phyloP scores from a whole-genome alignment of 2,329 filamentous ascomycete genomes.

The Fusarium heterosporum region DNA sequence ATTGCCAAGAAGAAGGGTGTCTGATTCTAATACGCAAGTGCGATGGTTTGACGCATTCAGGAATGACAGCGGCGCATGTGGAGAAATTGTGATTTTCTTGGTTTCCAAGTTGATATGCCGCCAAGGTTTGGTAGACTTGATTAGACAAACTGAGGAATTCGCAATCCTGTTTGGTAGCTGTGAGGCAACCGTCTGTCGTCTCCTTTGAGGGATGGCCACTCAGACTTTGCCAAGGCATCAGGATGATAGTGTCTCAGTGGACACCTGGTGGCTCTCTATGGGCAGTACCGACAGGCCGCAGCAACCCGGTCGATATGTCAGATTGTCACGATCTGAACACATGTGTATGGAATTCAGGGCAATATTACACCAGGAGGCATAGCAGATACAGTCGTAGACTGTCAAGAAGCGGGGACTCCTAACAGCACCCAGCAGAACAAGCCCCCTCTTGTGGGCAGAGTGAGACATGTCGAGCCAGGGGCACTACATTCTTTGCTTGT shows the following conservation, averaged over 20 bases:
- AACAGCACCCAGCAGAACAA: conserved; percentile 3
- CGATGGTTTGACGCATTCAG: conserved; percentile 24
- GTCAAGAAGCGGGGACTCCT: conserved; percentile 27
- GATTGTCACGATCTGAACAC: background rate
- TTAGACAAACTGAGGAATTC: background rate
- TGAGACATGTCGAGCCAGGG: conserved; percentile 44
- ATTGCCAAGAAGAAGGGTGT: background rate
- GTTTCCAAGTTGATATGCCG: background rate
- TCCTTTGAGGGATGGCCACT: conserved; percentile 31
- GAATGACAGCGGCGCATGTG: conserved; percentile 28
- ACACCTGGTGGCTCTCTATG: conserved; percentile 4
- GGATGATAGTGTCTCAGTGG: conserved; percentile 28
- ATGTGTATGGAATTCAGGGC: conserved; percentile 39
- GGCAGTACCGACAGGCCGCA: background rate
- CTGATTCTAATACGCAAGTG: conserved; percentile 6
- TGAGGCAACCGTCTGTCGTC: background rate
- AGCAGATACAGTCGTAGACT: background rate
- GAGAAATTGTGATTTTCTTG: conserved; percentile 20
- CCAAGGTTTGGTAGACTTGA: background rate
- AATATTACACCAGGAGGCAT: conserved; percentile 32
- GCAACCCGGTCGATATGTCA: conserved; percentile 1
- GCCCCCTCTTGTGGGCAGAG: conserved; percentile 10
- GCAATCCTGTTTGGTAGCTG: background rate
- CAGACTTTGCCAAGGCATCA: conserved; percentile 10
- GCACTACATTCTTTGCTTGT: conserved; percentile 41